These are phyloP conservation scores for Suaeda aralocaspica DNA, from an alignment of 148 eudicot genomes.

Conservation along the genomic window DNA sequence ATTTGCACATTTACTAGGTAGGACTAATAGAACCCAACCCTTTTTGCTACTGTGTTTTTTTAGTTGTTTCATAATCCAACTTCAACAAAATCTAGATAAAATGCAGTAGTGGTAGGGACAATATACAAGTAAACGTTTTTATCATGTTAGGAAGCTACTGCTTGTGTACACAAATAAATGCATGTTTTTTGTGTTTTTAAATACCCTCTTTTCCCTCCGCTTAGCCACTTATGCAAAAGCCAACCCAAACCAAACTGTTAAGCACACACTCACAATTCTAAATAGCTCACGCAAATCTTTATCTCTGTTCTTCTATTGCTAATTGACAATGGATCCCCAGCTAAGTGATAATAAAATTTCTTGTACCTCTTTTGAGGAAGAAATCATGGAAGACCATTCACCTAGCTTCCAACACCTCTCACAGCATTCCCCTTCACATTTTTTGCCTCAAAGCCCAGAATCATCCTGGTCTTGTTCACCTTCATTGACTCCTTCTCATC, in stretches of 20 bases:
- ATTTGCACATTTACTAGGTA: too few species aligned
- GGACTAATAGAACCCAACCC: too few species aligned
- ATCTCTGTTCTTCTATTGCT: background rate
- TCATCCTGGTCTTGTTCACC: conserved; percentile 56
- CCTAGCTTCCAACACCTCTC: conserved; percentile 14
- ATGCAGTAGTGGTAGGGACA: too few species aligned
- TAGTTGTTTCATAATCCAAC: too few species aligned
- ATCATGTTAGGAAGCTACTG: too few species aligned
- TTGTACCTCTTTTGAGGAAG: conserved; percentile 18
- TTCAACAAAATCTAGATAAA: too few species aligned
- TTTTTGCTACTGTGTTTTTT: too few species aligned
- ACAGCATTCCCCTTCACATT: background rate
- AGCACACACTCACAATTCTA: background rate
- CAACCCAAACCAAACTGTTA: background rate
- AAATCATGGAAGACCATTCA: conserved; percentile 3
- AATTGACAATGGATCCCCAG: conserved; percentile 15
- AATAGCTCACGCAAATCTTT: too few species aligned
- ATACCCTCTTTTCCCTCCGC: background rate
- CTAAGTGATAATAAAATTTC: conserved; percentile 11
- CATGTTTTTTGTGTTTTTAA: conserved; percentile 1
- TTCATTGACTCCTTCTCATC: conserved; percentile 32
- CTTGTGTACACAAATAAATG: conserved; percentile 1
- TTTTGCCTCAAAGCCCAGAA: conserved; percentile 34
- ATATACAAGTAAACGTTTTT: too few species aligned
- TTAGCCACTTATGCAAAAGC: background rate